These are phyloP conservation scores for Chaetomium fimeti DNA, from an alignment of 495 filamentous ascomycete genomes.

Conservation along the genomic window DNA sequence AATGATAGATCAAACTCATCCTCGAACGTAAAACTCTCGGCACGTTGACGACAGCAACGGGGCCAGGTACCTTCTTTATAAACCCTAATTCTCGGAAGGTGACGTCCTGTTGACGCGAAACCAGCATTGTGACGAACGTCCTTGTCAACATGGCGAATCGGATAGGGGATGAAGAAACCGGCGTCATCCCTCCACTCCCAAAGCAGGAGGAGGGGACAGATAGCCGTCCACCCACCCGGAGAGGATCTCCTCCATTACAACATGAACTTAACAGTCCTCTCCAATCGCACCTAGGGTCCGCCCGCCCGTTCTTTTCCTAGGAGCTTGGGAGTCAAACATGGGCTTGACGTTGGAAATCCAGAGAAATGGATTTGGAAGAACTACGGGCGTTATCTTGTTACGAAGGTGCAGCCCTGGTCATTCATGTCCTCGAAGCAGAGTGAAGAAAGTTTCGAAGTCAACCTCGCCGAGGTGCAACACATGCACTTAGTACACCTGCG, in stretches of 20 bases:
- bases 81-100: not conserved
- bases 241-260: not conserved
- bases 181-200: not conserved
- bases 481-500: conserved; percentile 1
- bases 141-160: not conserved
- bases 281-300: not conserved
- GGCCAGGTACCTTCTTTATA: too few species aligned
- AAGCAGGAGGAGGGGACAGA: not conserved
- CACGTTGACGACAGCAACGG: too few species aligned
- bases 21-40: too few species aligned
- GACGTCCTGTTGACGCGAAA: not conserved
- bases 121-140: not conserved
- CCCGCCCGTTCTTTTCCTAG: not conserved
- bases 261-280: not conserved
- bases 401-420: not conserved
- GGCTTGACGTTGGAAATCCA: not conserved
- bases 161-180: not conserved
- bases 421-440: not conserved
- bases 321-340: not conserved
- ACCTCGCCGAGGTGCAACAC: not conserved
- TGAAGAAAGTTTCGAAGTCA: conserved; percentile 3
- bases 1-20: too few species aligned
- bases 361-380: not conserved
- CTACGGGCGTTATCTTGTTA: not conserved
- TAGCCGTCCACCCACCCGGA: not conserved